Base-by-base conservation (phyloP, 768 basidiomycete species). In the Russula ochroleuca region DNA sequence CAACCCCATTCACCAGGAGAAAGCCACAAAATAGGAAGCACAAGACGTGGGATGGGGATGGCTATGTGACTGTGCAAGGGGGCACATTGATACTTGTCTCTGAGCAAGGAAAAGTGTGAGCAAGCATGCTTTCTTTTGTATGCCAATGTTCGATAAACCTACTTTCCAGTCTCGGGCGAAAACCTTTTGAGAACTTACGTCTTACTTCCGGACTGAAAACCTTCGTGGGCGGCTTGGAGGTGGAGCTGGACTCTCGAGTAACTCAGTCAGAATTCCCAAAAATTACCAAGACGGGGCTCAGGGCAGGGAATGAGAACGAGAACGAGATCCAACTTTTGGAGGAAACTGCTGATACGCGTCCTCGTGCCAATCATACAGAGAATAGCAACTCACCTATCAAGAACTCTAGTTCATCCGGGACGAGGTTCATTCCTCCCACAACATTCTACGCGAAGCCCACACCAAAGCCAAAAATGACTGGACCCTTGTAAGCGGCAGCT, bases 1-100 rank as follows among this genome's bases (percentile, higher is more conserved):
- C 58, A 5, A 43, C 47, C 55, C 41, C 54, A 58, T 50, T 53
- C 43, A 28, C 6, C 61, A 91, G 92, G 90, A 81, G 92, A 41
- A 89, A 86, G 69, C 82, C 78, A 14, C 75, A 82, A 57, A 83
- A 86, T 69, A 90, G 80, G 77, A 94, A 94, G 74, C 83, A 92
- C 68, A 89, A 90, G 71, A 89, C 86, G 0, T 94, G 94, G 92
- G 92, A 94, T 61, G 91, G 87, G 2, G 90, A 87, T 65, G 85
- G 80, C 9, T 88, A 81, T 73, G 77, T 88, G 28, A 82, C 83
- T 35, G 76, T 78, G 41, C 71, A 74, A 38, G 78, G 76, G 23
- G 78, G 79, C 14, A 82, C 81, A 63, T 70, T 90, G 23, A 80
- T 78, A 1, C 81, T 91, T 77, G 74, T 89, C 45, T 83, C 86